Evolutionary conservation across 768 basidiomycete species (phyloP), one percentile per base, ranked within the genome.

Genomic region (Inosperma sp.): DNA sequence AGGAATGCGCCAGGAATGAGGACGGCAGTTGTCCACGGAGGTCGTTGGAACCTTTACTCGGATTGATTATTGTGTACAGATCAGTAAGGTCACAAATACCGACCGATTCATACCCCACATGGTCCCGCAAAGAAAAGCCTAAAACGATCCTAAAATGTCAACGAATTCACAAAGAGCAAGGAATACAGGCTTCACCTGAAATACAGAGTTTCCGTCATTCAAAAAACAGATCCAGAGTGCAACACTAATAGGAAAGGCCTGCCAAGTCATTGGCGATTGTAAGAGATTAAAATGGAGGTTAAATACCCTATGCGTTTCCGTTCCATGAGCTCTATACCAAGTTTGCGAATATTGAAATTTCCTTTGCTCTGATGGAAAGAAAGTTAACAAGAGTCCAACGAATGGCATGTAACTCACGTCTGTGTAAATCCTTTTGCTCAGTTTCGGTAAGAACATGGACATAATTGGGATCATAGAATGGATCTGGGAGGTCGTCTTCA

Each of bases 311-410:
- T 87, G 90, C 0, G 90, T 90, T 52, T 82, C 83, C 10, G 88
- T 90, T 16, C 86, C 87, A 64, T 93, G 90, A 6, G 90, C 80
- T 45, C 86, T 72, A 67, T 92, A 93, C 90, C 89, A 93, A 1
- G 88, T 90, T 67, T 89, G 82, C 34, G 78, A 78, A 54, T 81
- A 72, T 57, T 78, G 76, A 53, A 88, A 86, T 63, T 83, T 79
- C 42, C 73, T 67, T 72, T 88, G 86, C 54, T 85, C 85, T 86
- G 33, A 22, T 52, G 49, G 45, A 51, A 29, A 23, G 31, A 54
- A 31, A 52, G 36, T 25, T 22, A 30, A 53, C 8, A 10, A 40
- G 8, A 30, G 8, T n/a, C 19, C 17, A 17, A 17, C n/a, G 17
- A n/a, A 51, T 25, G n/a, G 12, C 34, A 12, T 41, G 7, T 17